These are phyloP conservation scores for Pseudopithomyces chartarum DNA, from an alignment of 2,329 filamentous ascomycete genomes.

Conservation along the genomic window DNA sequence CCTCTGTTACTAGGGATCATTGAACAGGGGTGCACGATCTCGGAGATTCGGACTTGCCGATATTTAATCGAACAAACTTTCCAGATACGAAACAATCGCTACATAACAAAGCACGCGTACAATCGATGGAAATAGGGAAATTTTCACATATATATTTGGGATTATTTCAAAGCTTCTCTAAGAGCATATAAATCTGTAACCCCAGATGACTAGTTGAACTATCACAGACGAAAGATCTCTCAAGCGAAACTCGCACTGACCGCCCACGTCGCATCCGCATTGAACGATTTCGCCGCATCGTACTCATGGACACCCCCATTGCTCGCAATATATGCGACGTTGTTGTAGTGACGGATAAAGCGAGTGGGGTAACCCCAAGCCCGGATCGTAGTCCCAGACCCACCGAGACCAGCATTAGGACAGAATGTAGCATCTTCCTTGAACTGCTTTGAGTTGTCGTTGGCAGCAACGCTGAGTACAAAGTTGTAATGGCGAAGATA, in stretches of 20 bases:
- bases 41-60: too few species aligned
- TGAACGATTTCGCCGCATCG: slow-evolving; percentile 56
- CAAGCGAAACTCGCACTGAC: slow-evolving; percentile 54
- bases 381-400: slow-evolving; percentile 58
- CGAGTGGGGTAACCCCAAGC: slow-evolving; percentile 66
- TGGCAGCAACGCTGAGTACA: slow-evolving; percentile 53
- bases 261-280: slow-evolving; percentile 60
- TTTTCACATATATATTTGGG: too few species aligned
- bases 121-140: too few species aligned
- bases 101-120: too few species aligned
- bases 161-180: too few species aligned
- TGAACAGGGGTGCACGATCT: too few species aligned
- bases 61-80: too few species aligned
- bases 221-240: neutral
- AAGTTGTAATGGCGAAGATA: slow-evolving; percentile 64
- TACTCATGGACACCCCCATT: slow-evolving; percentile 63
- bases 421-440: slow-evolving; percentile 69
- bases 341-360: slow-evolving; percentile 61
- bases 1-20: too few species aligned
- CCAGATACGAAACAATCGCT: too few species aligned
- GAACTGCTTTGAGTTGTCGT: slow-evolving; percentile 63
- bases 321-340: slow-evolving; percentile 55
- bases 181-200: neutral
- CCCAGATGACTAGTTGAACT: neutral
- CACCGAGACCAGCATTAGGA: slow-evolving; percentile 57